These are phyloP conservation scores for Neophaeococcomyces mojaviensis DNA, from an alignment of 2,329 filamentous ascomycete species.

Conservation along the genomic window DNA sequence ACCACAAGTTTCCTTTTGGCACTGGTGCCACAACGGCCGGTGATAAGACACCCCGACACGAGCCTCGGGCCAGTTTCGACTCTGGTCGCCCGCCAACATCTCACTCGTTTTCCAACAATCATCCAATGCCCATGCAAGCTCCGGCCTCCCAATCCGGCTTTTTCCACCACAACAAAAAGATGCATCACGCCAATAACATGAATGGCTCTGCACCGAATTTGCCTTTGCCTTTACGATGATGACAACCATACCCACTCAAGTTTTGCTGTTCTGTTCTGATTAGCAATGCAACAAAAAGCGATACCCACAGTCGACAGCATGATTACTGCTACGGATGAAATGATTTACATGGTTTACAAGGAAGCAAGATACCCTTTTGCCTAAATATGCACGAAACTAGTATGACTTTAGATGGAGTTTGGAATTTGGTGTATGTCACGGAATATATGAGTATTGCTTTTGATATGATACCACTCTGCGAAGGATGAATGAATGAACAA, in stretches of 20 bases:
- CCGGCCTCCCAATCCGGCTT: constrained; percentile 35
- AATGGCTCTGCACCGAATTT: constrained; percentile 21
- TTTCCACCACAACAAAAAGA: constrained; percentile 10
- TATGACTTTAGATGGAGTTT: not conserved
- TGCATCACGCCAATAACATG: constrained; percentile 6
- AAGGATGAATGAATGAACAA: not conserved
- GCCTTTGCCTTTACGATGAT: constrained; percentile 21
- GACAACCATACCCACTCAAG: constrained; percentile 12
- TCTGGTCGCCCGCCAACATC: constrained; percentile 89
- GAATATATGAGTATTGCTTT: not conserved
- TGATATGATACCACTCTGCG: constrained; percentile 6
- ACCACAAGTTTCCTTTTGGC: constrained; percentile 59
- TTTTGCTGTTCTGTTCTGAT: constrained; percentile 16
- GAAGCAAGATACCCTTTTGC: constrained; percentile 24
- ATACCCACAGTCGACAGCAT: constrained; percentile 23
- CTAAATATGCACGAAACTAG: constrained; percentile 12
- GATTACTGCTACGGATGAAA: constrained; percentile 20
- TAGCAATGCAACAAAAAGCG: constrained; percentile 14
- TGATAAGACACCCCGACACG: constrained; percentile 77
- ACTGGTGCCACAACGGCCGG: constrained; percentile 47
- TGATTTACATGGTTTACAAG: constrained; percentile 6
- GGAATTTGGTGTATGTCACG: not conserved
- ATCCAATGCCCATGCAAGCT: constrained; percentile 80
- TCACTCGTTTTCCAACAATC: constrained; percentile 87
- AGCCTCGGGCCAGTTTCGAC: constrained; percentile 76